A percentile compares a stretch with the other conserved stretches of the same genome.
phyloP scores from a whole-genome alignment of 2,329 filamentous ascomycete genomes.

The Sclerotinia sclerotiorum region DNA sequence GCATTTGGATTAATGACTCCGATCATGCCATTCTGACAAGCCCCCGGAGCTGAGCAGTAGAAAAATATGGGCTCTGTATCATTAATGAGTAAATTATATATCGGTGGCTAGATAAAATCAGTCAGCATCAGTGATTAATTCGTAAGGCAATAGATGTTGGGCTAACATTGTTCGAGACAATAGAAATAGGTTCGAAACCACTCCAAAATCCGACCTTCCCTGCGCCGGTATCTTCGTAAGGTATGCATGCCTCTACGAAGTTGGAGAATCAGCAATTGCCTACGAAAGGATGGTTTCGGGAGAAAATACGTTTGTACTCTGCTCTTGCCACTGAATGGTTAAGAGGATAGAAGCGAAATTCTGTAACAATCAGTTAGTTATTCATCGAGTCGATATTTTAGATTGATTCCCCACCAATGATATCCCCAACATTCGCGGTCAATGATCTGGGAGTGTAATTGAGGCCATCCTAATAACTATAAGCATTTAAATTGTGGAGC shows the following conservation, averaged over 20 bases:
- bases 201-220: slow-evolving; percentile 55
- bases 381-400: neutral
- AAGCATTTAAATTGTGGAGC: slow-evolving; percentile 20
- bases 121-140: slow-evolving; percentile 17
- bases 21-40: slow-evolving; percentile 71
- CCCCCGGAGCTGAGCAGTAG: slow-evolving; percentile 67
- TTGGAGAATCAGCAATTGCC: neutral
- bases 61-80: slow-evolving; percentile 65
- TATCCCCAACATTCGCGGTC: slow-evolving; percentile 48
- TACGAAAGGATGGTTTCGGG: neutral
- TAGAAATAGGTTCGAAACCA: slow-evolving; percentile 49
- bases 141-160: slow-evolving; percentile 10
- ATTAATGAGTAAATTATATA: slow-evolving; percentile 52
- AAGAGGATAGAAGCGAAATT: slow-evolving; percentile 61
- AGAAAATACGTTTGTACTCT: slow-evolving; percentile 46
- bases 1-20: slow-evolving; percentile 69
- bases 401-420: slow-evolving; percentile 43
- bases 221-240: slow-evolving; percentile 54
- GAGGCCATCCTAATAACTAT: slow-evolving; percentile 29
- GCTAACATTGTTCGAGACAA: slow-evolving; percentile 45
- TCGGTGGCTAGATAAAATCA: slow-evolving; percentile 40
- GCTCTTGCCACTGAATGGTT: slow-evolving; percentile 65
- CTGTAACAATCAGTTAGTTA: slow-evolving; percentile 25
- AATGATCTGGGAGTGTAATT: slow-evolving; percentile 43
- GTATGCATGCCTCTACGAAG: slow-evolving; percentile 57